These are phyloP conservation scores for Cordyceps fumosorosea DNA, from an alignment of 2,329 filamentous ascomycete genomes.

Conservation along the genomic window DNA sequence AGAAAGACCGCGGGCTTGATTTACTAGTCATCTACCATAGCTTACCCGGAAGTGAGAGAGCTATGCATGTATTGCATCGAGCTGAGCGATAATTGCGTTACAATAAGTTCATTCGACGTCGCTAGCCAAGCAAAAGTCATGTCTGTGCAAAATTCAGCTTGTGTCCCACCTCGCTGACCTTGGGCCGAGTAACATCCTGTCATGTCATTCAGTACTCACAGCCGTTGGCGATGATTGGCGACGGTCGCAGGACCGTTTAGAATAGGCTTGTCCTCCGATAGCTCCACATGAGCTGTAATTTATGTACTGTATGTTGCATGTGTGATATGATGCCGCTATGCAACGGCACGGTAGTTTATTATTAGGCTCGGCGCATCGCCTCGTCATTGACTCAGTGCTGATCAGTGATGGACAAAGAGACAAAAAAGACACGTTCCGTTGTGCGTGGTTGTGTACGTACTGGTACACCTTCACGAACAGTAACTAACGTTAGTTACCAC, in stretches of 20 bases:
- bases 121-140: not conserved
- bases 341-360: not conserved
- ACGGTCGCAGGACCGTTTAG: slow-evolving; percentile 1
- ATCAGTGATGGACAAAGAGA: too few species aligned
- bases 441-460: not conserved
- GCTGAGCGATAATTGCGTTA: slow-evolving; percentile 1
- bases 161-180: not conserved
- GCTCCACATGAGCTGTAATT: slow-evolving; percentile 3
- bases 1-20: not conserved
- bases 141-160: not conserved
- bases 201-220: not conserved
- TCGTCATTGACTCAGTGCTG: not conserved
- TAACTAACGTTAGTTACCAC: too few species aligned
- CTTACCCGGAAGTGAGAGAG: too few species aligned
- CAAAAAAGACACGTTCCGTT: not conserved
- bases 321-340: not conserved
- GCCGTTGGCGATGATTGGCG: not conserved
- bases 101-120: not conserved
- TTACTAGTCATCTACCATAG: too few species aligned
- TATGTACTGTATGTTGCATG: too few species aligned
- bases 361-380: not conserved
- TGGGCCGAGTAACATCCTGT: not conserved
- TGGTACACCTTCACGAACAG: not conserved
- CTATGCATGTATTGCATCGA: not conserved
- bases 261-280: not conserved